Evolutionary conservation across 768 basidiomycete species (phyloP).

Genomic region (Phlebiopsis flavidoalba): DNA sequence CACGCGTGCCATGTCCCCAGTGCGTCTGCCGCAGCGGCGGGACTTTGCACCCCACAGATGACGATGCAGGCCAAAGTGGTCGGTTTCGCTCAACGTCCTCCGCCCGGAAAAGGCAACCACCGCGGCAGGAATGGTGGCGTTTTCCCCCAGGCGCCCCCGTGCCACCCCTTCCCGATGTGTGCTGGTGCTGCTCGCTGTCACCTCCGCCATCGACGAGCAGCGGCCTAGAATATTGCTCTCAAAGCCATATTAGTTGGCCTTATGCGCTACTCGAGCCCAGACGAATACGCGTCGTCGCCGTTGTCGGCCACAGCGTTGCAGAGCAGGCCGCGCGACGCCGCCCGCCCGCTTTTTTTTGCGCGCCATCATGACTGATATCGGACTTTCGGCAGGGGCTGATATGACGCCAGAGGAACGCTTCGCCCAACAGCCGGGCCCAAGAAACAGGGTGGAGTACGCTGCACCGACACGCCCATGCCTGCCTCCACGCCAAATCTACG

Average conservation of each 20-base stretch:
- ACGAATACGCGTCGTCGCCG: not conserved
- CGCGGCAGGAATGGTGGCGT: not conserved
- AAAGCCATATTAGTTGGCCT: not conserved
- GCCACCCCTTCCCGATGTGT: not conserved
- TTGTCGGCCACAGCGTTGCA: not conserved
- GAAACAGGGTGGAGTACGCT: not conserved
- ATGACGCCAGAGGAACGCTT: conserved; percentile 4
- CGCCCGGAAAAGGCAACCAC: not conserved
- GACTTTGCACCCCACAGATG: not conserved
- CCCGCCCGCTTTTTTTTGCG: not conserved
- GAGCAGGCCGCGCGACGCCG: not conserved
- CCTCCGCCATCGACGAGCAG: not conserved
- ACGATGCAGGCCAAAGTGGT: not conserved
- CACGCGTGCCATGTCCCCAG: no score
- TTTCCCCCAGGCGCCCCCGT: not conserved
- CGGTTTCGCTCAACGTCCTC: not conserved
- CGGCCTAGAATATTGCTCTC: not conserved
- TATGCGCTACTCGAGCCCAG: not conserved
- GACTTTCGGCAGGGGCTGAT: conserved; percentile 2
- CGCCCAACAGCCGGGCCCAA: not conserved
- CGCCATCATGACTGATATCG: conserved; percentile 3
- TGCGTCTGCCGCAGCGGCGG: not conserved
- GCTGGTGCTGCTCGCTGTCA: not conserved
- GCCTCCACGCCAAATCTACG: not conserved
- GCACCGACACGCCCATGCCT: not conserved